phyloP scores from a whole-genome alignment of 306 rosid species.

The Pueraria montana region DNA sequence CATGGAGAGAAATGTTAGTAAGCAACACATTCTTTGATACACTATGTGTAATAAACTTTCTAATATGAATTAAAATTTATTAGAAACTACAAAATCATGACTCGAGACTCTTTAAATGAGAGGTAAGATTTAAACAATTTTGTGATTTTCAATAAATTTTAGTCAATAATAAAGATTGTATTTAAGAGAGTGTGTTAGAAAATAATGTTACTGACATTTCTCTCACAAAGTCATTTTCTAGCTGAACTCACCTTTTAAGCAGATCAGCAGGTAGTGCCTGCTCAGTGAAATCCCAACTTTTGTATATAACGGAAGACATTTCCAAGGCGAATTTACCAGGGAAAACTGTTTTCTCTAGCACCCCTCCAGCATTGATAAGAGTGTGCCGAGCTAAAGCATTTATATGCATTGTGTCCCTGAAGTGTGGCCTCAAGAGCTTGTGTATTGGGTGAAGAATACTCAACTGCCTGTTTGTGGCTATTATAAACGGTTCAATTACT shows the following conservation, averaged over 20 bases:
- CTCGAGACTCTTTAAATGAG: background rate
- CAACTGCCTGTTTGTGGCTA: conserved; percentile 83
- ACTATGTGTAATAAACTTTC: background rate
- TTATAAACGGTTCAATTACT: conserved; percentile 91
- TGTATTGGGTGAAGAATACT: conserved; percentile 87
- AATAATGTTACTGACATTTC: background rate
- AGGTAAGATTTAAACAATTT: background rate
- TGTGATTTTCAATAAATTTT: background rate
- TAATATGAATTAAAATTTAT: background rate
- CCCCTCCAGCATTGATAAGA: conserved; percentile 90
- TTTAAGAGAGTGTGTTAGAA: background rate
- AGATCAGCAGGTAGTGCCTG: conserved; percentile 88
- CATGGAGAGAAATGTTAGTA: background rate
- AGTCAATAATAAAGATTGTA: background rate
- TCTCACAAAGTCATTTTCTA: background rate
- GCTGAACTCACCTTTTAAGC: conserved; percentile 69
- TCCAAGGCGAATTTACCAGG: conserved; percentile 86
- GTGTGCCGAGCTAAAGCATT: conserved; percentile 90
- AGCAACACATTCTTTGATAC: background rate
- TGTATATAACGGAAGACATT: conserved; percentile 76
- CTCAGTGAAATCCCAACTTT: conserved; percentile 82
- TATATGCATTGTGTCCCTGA: conserved; percentile 88
- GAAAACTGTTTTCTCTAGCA: conserved; percentile 92
- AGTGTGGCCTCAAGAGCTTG: conserved; percentile 90
- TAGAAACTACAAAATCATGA: background rate